These are phyloP conservation scores for Podila epicladia DNA, from an alignment of 192 early-diverging fungal species.

Conservation along the genomic window DNA sequence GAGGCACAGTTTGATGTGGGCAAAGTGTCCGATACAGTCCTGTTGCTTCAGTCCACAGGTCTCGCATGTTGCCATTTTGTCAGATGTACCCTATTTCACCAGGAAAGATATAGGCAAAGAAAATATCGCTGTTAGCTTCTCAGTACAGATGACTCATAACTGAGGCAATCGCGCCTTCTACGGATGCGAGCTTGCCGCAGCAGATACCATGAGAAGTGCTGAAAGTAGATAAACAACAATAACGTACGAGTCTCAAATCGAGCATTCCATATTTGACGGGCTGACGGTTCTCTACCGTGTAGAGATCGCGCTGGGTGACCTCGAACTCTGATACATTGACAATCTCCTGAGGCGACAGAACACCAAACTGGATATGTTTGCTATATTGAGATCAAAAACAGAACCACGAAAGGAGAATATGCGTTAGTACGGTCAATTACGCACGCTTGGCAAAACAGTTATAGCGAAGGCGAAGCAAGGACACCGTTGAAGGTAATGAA, in stretches of 20 bases:
- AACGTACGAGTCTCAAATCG: slow-evolving; percentile 84
- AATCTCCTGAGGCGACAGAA: slow-evolving; percentile 89
- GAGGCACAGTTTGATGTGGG: slow-evolving; percentile 88
- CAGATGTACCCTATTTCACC: slow-evolving; percentile 74
- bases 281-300: slow-evolving; percentile 73
- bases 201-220: not conserved
- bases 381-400: slow-evolving; percentile 48
- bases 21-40: slow-evolving; percentile 98
- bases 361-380: slow-evolving; percentile 95
- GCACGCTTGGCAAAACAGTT: too few relatives aligned
- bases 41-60: slow-evolving; percentile 89
- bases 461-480: too few relatives aligned
- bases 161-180: not conserved
- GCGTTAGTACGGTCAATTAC: slow-evolving; percentile 47
- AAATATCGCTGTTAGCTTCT: not conserved
- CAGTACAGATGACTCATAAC: slow-evolving; percentile 22
- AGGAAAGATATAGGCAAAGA: not conserved
- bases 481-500: too few relatives aligned
- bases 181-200: slow-evolving; percentile 11
- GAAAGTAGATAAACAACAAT: not conserved
- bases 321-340: slow-evolving; percentile 91
- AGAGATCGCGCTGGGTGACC: slow-evolving; percentile 89
- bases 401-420: not conserved
- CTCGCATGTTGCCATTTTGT: slow-evolving; percentile 85
- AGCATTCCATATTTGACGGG: slow-evolving; percentile 90